Evolutionary conservation across 2,329 filamentous ascomycete genomes (phyloP), one percentile per base, ranked within the genome.

Genomic region (Trichoderma pleuroti): DNA sequence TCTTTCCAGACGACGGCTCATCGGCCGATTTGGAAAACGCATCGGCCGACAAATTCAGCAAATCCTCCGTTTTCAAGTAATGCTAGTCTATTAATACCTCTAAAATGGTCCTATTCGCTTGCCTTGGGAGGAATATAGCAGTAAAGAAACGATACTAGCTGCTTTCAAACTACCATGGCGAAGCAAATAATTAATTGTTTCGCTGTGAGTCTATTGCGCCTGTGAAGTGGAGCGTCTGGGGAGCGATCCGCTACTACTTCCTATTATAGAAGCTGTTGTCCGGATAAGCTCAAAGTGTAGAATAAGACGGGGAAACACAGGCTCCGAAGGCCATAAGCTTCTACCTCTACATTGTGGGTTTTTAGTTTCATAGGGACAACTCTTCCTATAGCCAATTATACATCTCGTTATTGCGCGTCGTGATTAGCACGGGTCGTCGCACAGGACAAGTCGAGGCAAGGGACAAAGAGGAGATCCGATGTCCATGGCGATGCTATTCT

Each of bases 291-390:
- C 16, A 34, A 49, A 9, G 18, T 11, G 28, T 11, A 52, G 61
- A 64, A 64, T 64, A 64, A 64, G 61, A 64, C 61, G 61, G 61
- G 14, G 28, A 32, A 64, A 64, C 12, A 64, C 12, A 26, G 11
- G 28, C 11, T 32, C 61, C 61, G 61, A 52, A 28, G 21, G 18
- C 16, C 61, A 34, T 64, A 52, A 49, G 61, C 61, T 34, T 52
- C 10, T 2, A 7, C 3, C 21, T 49, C 26, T 49, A 39, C 60
- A 11, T 21, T 24, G 36, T 21, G 16, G 16, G 10, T 32, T 32
- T 49, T 32, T 9, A 21, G 11, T n/a, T 32, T 5, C 26, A 49
- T 32, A 16, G 4, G 9, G 1, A 16, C 32, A 4, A 18, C 6
- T 16, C 10, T 39, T 42, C 9, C 3, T 34, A 21, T 24, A 7